Percentiles rank a stretch among this genome's conserved stretches.
These are phyloP conservation scores for Kentomonas sorsogonicus DNA, from an alignment of 208 protist genomes.

Conservation along the genomic window DNA sequence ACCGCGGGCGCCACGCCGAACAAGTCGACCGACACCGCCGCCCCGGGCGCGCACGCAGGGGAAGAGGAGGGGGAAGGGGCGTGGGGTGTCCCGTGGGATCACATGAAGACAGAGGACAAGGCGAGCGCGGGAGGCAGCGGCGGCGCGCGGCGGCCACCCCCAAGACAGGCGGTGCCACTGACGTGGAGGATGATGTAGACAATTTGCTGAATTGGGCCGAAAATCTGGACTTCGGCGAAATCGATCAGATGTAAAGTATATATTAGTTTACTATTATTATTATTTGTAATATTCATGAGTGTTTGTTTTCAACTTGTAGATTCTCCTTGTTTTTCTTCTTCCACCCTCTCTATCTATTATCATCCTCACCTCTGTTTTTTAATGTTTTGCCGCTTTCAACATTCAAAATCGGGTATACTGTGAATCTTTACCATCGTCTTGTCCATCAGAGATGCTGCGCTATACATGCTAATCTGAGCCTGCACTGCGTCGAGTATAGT, in stretches of 20 bases:
- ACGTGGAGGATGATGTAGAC: constrained; percentile 38
- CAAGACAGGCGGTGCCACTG: not conserved
- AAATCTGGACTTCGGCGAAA: constrained; percentile 29
- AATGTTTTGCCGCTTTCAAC: not conserved
- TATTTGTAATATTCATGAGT: not conserved
- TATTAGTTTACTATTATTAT: constrained; percentile 7
- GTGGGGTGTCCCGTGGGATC: no score
- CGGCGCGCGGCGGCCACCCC: not conserved
- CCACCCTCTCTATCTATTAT: not conserved
- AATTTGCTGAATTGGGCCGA: constrained; percentile 45
- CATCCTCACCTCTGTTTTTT: not conserved
- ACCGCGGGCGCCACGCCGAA: no score
- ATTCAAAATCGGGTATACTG: no score
- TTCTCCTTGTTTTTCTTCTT: constrained; percentile 5
- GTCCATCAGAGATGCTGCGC: no score
- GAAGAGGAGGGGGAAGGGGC: no score
- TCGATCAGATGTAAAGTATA: constrained; percentile 24
- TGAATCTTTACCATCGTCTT: constrained; percentile 1
- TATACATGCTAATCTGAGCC: no score
- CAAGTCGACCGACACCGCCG: no score
- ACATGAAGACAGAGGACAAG: no score
- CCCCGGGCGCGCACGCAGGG: no score
- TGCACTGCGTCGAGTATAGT: no score
- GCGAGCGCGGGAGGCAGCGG: no score
- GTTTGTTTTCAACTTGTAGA: constrained; percentile 2